Evolutionary conservation across 176 grass and related monocot species (phyloP).

Genomic region (Musa beccarii): DNA sequence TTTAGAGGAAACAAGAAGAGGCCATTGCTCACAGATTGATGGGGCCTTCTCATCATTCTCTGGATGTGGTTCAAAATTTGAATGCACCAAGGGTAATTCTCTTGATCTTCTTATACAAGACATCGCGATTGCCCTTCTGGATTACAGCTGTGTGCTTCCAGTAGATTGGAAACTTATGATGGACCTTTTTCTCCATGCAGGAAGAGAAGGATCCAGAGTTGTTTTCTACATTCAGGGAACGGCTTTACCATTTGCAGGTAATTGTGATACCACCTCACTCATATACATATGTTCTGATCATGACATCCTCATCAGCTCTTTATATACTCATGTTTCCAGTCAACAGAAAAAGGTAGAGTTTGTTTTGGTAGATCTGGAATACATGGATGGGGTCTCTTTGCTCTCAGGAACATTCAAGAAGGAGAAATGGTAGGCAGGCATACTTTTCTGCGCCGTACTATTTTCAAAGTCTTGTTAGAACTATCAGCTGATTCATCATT

Average conservation of each 20-base stretch:
- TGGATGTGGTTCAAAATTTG: slow-evolving; percentile 60
- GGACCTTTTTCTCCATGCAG: slow-evolving; percentile 34
- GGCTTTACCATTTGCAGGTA: slow-evolving; percentile 83
- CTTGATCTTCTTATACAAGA: not conserved
- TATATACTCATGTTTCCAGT: slow-evolving; percentile 37
- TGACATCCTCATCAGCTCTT: slow-evolving; percentile 17
- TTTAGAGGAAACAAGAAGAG: slow-evolving; percentile 58
- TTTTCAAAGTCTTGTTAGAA: not conserved
- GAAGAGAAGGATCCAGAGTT: slow-evolving; percentile 80
- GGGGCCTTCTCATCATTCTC: slow-evolving; percentile 52
- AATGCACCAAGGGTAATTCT: slow-evolving; percentile 68
- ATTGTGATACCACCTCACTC: not conserved
- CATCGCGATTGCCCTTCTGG: not conserved
- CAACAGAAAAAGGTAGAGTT: slow-evolving; percentile 90
- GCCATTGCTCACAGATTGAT: slow-evolving; percentile 63
- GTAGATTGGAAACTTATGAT: slow-evolving; percentile 13
- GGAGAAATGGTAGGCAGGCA: slow-evolving; percentile 84
- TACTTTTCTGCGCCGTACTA: not conserved
- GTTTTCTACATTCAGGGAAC: slow-evolving; percentile 92
- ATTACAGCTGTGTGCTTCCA: not conserved
- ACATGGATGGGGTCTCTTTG: slow-evolving; percentile 98
- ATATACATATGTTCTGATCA: slow-evolving; percentile 4
- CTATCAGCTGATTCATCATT: too few species aligned
- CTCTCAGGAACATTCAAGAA: slow-evolving; percentile 87
- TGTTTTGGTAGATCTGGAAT: slow-evolving; percentile 98